phyloP scores from a whole-genome alignment of 139 green algal species.

The Penium margaritaceum region DNA sequence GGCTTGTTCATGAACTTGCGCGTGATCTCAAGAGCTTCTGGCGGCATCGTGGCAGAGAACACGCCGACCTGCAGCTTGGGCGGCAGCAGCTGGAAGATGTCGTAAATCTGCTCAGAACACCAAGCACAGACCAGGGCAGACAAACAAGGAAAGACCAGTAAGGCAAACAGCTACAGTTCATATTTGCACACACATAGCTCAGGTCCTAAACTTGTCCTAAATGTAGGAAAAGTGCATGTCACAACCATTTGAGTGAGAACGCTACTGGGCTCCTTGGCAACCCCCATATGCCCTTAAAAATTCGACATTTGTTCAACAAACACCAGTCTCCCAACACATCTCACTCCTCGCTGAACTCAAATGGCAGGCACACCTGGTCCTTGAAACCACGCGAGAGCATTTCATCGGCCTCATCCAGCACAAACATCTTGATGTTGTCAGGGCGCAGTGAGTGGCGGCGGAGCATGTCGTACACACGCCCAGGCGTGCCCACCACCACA shows the following conservation, averaged over 20 bases:
- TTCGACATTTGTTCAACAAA: too few species aligned
- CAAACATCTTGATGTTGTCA: conserved; percentile 86
- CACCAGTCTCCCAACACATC: too few species aligned
- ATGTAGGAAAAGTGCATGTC: too few species aligned
- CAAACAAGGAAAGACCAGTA: background rate
- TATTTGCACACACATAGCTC: too few species aligned
- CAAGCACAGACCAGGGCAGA: conserved; percentile 1
- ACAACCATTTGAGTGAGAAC: too few species aligned
- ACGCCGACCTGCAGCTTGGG: conserved; percentile 97
- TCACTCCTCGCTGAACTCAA: too few species aligned
- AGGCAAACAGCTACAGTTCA: too few species aligned
- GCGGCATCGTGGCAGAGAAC: conserved; percentile 96
- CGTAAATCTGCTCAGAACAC: conserved; percentile 92
- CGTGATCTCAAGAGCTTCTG: conserved; percentile 97
- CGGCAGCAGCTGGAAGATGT: conserved; percentile 99
- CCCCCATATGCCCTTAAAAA: too few species aligned
- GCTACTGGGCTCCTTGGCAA: too few species aligned
- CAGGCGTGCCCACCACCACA: conserved; percentile 92
- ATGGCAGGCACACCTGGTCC: too few species aligned
- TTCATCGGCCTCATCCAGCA: conserved; percentile 97
- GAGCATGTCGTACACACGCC: conserved; percentile 98
- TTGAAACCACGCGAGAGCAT: conserved; percentile 98
- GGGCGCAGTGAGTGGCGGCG: conserved; percentile 81
- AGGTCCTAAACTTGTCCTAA: too few species aligned
- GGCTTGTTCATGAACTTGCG: conserved; percentile 99